Base-by-base conservation (phyloP, 257 asterid species). In the Asclepias syriaca region DNA sequence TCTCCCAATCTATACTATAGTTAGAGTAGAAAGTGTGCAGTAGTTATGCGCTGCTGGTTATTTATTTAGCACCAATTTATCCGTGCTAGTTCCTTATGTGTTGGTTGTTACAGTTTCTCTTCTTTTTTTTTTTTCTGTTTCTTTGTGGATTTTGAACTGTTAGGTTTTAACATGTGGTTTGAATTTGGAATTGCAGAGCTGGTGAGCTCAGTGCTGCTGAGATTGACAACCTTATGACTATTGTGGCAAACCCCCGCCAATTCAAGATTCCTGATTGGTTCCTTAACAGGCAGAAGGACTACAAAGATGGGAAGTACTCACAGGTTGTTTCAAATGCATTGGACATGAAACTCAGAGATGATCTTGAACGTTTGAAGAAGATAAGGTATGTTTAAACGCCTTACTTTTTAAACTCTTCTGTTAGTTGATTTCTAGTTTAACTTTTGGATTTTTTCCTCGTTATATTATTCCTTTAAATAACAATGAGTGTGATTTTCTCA, bases 321-420 rank as follows among this genome's bases (percentile, higher is more conserved):
- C 86, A 84, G 72, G 88, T 84, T 68, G 78, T 77, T n/a, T 82
- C 88, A 64, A 84, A 84, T 69, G 88, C 86, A 0, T 66, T 84
- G 78, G 88, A 84, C 74, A 84, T 84, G 88, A 81, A 84, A 77
- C 86, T 77, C 32, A 84, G 86, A 79, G 88, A 84, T 77, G 88
- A 84, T 49, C 80, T 79, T 71, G 86, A 79, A 78, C 60, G 86
- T 8, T 49, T 84, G 81, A 78, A 79, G 82, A 83, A 80, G 74
- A 79, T 81, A 64, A 81, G 85, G 85, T 81, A 34, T 8, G 39
- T 14, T 48, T 2, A 2, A 43, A 6, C 48, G 48, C 10, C 10
- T 43, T 43, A 43, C 6, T 43, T 43, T 43, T 7, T 1, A 43
- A 51, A 29, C 15, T 46, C 50, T 46, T 46, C 13, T 46, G 50